Conservation (phyloP, 352 stramenopile genomes). For the Phytophthora cajani region DNA sequence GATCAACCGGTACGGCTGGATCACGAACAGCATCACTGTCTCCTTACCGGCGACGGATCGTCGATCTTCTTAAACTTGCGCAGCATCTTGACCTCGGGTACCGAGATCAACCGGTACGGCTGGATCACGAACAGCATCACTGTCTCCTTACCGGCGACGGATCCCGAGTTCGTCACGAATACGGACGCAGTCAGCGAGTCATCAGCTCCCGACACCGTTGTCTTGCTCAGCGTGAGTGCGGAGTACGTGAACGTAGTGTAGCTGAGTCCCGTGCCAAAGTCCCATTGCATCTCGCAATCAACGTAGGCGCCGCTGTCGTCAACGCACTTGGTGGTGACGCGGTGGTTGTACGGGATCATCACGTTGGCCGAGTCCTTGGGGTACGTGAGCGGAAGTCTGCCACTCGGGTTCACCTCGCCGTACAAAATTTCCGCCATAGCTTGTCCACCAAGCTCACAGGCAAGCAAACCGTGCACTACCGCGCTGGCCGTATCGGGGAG, state of each 20-base stretch:
- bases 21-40: slow-evolving; percentile 81
- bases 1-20: slow-evolving; percentile 62
- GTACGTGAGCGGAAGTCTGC: slow-evolving; percentile 84
- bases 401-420: slow-evolving; percentile 83
- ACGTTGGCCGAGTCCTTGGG: slow-evolving; percentile 69
- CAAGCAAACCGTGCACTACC: slow-evolving; percentile 79
- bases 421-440: slow-evolving; percentile 87
- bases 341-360: slow-evolving; percentile 82
- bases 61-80: slow-evolving; percentile 82
- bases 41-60: slow-evolving; percentile 65
- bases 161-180: slow-evolving; percentile 77
- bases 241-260: slow-evolving; percentile 78
- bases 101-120: slow-evolving; percentile 60
- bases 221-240: slow-evolving; percentile 49
- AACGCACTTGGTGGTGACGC: slow-evolving; percentile 58
- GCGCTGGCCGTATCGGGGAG: slow-evolving; percentile 55
- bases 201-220: slow-evolving; percentile 27
- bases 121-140: slow-evolving; percentile 84
- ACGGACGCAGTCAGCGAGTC: slow-evolving; percentile 54
- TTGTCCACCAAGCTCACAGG: slow-evolving; percentile 78
- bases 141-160: slow-evolving; percentile 64
- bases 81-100: slow-evolving; percentile 86
- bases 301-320: slow-evolving; percentile 26
- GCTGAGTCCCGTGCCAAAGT: slow-evolving; percentile 70
- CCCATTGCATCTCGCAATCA: slow-evolving; percentile 69